These are phyloP conservation scores for Xerocomus potaroensis DNA, from an alignment of 768 basidiomycete genomes.

Conservation along the genomic window DNA sequence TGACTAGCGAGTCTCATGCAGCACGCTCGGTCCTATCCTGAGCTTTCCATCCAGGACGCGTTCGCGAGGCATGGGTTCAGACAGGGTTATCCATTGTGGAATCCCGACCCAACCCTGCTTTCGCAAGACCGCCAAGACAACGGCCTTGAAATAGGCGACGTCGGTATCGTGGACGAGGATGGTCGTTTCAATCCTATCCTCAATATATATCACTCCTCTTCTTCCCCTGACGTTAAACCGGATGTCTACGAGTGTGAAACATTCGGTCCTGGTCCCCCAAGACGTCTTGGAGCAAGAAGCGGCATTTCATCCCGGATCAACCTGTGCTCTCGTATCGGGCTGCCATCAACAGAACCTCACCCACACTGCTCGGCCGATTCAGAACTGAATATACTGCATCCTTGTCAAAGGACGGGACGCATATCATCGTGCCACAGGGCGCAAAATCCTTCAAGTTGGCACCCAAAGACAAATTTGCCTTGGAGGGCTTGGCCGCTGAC, in stretches of 20 bases:
- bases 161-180: neutral
- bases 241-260: no score
- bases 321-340: no score
- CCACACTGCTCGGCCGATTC: neutral
- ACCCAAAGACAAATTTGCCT: neutral
- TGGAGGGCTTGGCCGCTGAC: neutral
- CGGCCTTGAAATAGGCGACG: neutral
- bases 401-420: neutral
- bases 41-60: neutral
- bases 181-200: neutral
- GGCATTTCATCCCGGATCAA: no score
- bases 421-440: slow-evolving; percentile 1
- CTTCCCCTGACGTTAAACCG: no score
- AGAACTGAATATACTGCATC: neutral
- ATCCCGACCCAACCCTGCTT: neutral
- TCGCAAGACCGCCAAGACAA: neutral
- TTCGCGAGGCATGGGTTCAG: slow-evolving; percentile 1
- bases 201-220: neutral
- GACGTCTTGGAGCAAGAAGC: neutral
- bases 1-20: no score
- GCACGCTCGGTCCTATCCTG: no score
- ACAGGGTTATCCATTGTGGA: slow-evolving; percentile 1
- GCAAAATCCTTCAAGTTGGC: neutral
- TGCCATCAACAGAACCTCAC: no score
- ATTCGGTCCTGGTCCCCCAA: neutral